Percentiles rank a stretch among this genome's conserved stretches.
Evolutionary conservation across 2,329 filamentous ascomycete species (phyloP).

Genomic region (Cladophialophora exuberans): DNA sequence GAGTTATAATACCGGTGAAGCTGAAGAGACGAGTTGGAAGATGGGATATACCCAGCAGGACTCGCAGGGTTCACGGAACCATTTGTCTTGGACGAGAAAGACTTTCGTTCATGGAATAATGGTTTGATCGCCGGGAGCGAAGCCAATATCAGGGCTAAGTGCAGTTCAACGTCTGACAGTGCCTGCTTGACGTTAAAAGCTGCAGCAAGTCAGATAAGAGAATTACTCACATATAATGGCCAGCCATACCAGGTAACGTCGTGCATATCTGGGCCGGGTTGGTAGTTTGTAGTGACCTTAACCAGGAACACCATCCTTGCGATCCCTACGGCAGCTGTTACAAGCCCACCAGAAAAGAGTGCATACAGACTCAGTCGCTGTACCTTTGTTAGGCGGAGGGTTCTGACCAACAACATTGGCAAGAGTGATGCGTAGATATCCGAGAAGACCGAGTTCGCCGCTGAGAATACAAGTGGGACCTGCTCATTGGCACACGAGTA

Average conservation of each 20-base stretch:
- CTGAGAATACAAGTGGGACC: conserved; percentile 18
- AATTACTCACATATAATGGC: conserved; percentile 16
- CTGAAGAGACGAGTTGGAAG: too few relatives aligned
- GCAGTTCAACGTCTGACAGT: conserved; percentile 24
- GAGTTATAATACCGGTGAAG: too few relatives aligned
- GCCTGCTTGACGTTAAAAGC: conserved; percentile 6
- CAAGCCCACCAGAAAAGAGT: conserved; percentile 26
- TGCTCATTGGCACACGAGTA: conserved; percentile 23
- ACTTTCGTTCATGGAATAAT: conserved; percentile 10
- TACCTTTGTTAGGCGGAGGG: conserved; percentile 14
- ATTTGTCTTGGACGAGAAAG: too few relatives aligned
- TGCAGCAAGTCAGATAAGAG: not conserved
- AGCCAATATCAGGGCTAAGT: conserved; percentile 28
- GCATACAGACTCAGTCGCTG: conserved; percentile 20
- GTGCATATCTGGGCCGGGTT: conserved; percentile 15
- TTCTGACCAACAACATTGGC: conserved; percentile 22
- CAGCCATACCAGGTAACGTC: conserved; percentile 27
- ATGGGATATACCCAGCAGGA: too few relatives aligned
- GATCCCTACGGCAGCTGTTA: conserved; percentile 22
- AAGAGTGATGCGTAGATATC: conserved; percentile 26
- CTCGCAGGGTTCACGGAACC: too few relatives aligned
- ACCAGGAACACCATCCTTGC: conserved; percentile 15
- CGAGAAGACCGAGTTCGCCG: conserved; percentile 21
- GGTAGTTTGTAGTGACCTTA: conserved; percentile 24
- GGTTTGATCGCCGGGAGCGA: conserved; percentile 24